phyloP scores from a whole-genome alignment of 345 rosid species.

The Eutrema heterophyllum region DNA sequence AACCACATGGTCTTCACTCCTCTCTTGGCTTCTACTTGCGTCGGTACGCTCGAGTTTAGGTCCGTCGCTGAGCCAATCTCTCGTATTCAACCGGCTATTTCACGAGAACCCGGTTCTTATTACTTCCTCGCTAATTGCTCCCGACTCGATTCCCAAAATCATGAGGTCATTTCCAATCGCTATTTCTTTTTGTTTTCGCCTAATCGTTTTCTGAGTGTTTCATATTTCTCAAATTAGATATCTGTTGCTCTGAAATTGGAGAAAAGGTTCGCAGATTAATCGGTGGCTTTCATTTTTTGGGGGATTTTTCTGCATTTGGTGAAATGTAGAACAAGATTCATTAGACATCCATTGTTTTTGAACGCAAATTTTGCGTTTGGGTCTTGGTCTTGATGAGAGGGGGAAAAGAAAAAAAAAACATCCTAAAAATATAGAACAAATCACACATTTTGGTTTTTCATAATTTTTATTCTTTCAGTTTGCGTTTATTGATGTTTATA shows the following conservation, averaged over 20 bases:
- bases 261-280: neutral
- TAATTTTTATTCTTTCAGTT: neutral
- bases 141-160: conserved; percentile 57
- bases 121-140: conserved; percentile 80
- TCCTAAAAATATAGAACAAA: no score
- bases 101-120: conserved; percentile 68
- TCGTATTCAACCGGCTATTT: conserved; percentile 73
- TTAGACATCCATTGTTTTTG: no score
- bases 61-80: conserved; percentile 86
- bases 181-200: neutral
- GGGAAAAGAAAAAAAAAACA: no score
- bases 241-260: neutral
- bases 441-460: no score
- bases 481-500: neutral
- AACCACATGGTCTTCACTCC: conserved; percentile 97
- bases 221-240: neutral
- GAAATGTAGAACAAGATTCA: no score
- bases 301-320: no score
- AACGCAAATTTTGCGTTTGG: no score
- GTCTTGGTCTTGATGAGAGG: no score
- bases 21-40: conserved; percentile 88
- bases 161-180: conserved; percentile 45
- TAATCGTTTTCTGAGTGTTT: neutral
- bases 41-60: conserved; percentile 91
- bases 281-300: neutral